These are phyloP conservation scores for Scleromitrula shiraiana DNA, from an alignment of 2,329 filamentous ascomycete genomes.

Conservation along the genomic window DNA sequence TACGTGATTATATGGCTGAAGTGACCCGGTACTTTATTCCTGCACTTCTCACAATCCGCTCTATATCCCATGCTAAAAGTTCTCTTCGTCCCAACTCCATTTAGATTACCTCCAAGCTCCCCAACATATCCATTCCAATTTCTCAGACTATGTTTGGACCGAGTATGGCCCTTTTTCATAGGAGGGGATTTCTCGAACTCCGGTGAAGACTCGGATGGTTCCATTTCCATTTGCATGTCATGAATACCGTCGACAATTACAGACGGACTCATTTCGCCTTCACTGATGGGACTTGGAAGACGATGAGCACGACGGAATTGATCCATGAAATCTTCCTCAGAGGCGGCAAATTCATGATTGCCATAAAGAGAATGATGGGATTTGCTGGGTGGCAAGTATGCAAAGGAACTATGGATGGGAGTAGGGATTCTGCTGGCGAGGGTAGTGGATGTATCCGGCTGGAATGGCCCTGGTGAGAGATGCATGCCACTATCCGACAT, in stretches of 20 bases:
- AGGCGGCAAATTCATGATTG: constrained; percentile 28
- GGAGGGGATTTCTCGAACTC: constrained; percentile 18
- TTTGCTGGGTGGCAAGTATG: constrained; percentile 6
- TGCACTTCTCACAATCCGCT: constrained; percentile 71
- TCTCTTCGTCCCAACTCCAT: constrained; percentile 49
- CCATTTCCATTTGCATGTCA: constrained; percentile 30
- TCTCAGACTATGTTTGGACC: constrained; percentile 29
- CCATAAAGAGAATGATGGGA: constrained; percentile 20
- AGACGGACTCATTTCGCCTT: constrained; percentile 28
- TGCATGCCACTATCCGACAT: constrained; percentile 26
- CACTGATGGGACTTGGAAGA: constrained; percentile 30
- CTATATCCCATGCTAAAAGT: constrained; percentile 73
- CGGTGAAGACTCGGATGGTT: constrained; percentile 13
- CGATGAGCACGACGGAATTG: constrained; percentile 22
- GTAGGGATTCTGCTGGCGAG: constrained; percentile 29
- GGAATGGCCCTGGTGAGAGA: constrained; percentile 25
- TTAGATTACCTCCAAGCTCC: constrained; percentile 13
- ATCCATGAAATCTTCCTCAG: constrained; percentile 19
- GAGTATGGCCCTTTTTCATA: constrained; percentile 28
- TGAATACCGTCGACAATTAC: constrained; percentile 23
- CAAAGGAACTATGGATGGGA: constrained; percentile 30
- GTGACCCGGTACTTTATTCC: constrained; percentile 65
- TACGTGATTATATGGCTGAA: constrained; percentile 69
- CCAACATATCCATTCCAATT: constrained; percentile 24
- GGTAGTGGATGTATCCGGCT: constrained; percentile 23